Conservation (phyloP, 768 basidiomycete genomes). For the Chlorophyllum brunneum region DNA sequence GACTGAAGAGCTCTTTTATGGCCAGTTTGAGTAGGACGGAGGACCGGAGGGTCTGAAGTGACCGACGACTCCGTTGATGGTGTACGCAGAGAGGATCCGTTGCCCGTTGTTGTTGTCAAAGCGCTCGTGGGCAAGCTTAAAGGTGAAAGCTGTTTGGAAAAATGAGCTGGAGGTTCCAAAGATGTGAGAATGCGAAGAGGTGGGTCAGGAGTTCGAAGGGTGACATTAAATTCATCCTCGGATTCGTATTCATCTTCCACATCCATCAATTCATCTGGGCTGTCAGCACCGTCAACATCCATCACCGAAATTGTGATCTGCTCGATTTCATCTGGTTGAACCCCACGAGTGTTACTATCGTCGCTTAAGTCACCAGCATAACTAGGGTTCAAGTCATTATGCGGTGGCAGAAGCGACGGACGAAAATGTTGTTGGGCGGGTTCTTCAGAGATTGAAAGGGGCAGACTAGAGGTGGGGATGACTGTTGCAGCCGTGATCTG, state of each 20-base stretch:
- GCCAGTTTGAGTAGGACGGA: not conserved
- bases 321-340: constrained; percentile 23
- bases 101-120: constrained; percentile 35
- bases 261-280: constrained; percentile 21
- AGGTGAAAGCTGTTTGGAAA: constrained; percentile 14
- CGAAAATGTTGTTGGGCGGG: constrained; percentile 58
- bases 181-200: constrained; percentile 14
- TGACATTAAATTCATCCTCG: constrained; percentile 64
- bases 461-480: constrained; percentile 18
- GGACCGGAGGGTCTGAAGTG: constrained; percentile 16
- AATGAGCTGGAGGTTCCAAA: not conserved
- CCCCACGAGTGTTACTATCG: constrained; percentile 35
- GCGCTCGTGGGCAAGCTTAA: constrained; percentile 30
- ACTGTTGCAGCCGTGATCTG: constrained; percentile 24
- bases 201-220: constrained; percentile 58
- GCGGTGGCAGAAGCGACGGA: constrained; percentile 63
- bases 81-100: constrained; percentile 34
- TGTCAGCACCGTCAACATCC: constrained; percentile 28
- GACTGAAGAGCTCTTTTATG: constrained; percentile 3
- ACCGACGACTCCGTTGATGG: constrained; percentile 39
- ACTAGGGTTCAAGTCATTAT: constrained; percentile 57
- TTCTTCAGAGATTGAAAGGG: constrained; percentile 39
- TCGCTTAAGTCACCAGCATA: constrained; percentile 62
- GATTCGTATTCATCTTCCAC: constrained; percentile 33
- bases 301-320: constrained; percentile 28